Conservation (phyloP, 2,329 filamentous ascomycete genomes). For the Teratosphaeria nubilosa region DNA sequence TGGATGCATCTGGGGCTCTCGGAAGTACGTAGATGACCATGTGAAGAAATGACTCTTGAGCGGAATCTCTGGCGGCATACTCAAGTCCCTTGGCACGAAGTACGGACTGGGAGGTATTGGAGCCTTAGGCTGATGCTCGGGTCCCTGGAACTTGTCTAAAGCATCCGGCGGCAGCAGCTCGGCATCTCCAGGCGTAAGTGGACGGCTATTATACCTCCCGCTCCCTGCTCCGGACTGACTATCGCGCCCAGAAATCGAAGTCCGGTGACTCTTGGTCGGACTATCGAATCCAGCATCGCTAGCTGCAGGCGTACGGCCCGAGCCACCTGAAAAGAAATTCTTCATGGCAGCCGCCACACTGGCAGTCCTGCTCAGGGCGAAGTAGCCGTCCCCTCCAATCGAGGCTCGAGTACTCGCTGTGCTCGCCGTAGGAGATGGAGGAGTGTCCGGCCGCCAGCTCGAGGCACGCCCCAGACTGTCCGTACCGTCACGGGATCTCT, state of each 20-base stretch:
- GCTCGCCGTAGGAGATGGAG: slow-evolving; percentile 34
- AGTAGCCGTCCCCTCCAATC: slow-evolving; percentile 49
- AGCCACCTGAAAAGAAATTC: slow-evolving; percentile 41
- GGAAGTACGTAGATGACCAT: slow-evolving; percentile 95
- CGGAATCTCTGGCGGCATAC: slow-evolving; percentile 56
- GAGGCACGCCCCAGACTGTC: neutral
- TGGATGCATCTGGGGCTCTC: slow-evolving; percentile 95
- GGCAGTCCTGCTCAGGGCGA: slow-evolving; percentile 53
- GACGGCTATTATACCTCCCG: slow-evolving; percentile 34
- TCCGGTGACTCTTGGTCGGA: slow-evolving; percentile 16
- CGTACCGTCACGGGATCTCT: slow-evolving; percentile 34
- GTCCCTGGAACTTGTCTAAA: slow-evolving; percentile 44
- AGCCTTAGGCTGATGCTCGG: slow-evolving; percentile 57
- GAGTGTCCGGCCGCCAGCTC: slow-evolving; percentile 32
- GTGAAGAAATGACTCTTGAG: slow-evolving; percentile 77
- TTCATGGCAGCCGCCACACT: slow-evolving; percentile 56
- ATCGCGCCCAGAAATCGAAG: slow-evolving; percentile 7
- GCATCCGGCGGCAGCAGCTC: slow-evolving; percentile 57
- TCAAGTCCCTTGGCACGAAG: slow-evolving; percentile 54
- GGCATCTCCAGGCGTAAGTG: slow-evolving; percentile 23
- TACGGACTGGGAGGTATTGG: slow-evolving; percentile 70
- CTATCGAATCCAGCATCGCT: slow-evolving; percentile 13
- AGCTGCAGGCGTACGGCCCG: slow-evolving; percentile 13
- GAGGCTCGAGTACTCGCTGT: slow-evolving; percentile 31
- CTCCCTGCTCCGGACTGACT: slow-evolving; percentile 3